These are phyloP conservation scores for Carex scoparia DNA, from an alignment of 176 grass and related monocot species.

Conservation along the genomic window DNA sequence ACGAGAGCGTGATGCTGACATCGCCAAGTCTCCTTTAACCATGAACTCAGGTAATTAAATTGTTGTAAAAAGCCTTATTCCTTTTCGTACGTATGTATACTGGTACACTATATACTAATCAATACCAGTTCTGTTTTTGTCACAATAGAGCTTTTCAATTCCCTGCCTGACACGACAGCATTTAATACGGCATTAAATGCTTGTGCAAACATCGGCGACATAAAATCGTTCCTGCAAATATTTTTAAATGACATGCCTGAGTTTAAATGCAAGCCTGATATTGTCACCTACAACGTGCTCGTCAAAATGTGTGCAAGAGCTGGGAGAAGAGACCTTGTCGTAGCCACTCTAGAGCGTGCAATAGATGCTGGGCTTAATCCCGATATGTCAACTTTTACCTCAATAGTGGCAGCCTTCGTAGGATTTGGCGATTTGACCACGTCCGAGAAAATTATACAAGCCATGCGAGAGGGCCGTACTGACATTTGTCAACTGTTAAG, in stretches of 20 bases:
- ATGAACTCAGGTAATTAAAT: not conserved
- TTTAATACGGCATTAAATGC: constrained; percentile 80
- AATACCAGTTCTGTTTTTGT: not conserved
- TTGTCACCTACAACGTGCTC: constrained; percentile 70
- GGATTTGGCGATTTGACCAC: constrained; percentile 61
- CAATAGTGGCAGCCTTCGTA: constrained; percentile 73
- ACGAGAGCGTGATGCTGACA: not conserved
- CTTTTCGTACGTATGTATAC: too few species aligned
- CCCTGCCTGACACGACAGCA: constrained; percentile 64
- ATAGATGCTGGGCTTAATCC: constrained; percentile 37
- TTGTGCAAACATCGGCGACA: constrained; percentile 61
- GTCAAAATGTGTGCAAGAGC: constrained; percentile 82
- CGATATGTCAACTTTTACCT: constrained; percentile 64
- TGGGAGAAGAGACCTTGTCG: constrained; percentile 54
- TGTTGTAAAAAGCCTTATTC: not conserved
- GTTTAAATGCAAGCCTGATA: constrained; percentile 37
- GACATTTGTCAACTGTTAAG: constrained; percentile 56
- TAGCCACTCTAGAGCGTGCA: constrained; percentile 38
- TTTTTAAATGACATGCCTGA: constrained; percentile 52
- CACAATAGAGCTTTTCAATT: not conserved
- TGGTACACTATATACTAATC: not conserved
- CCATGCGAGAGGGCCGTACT: constrained; percentile 58
- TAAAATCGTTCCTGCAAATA: constrained; percentile 45
- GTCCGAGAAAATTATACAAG: constrained; percentile 66
- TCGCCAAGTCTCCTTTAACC: not conserved